phyloP scores from a whole-genome alignment of 495 filamentous ascomycete genomes.

The Glonium stellatum region DNA sequence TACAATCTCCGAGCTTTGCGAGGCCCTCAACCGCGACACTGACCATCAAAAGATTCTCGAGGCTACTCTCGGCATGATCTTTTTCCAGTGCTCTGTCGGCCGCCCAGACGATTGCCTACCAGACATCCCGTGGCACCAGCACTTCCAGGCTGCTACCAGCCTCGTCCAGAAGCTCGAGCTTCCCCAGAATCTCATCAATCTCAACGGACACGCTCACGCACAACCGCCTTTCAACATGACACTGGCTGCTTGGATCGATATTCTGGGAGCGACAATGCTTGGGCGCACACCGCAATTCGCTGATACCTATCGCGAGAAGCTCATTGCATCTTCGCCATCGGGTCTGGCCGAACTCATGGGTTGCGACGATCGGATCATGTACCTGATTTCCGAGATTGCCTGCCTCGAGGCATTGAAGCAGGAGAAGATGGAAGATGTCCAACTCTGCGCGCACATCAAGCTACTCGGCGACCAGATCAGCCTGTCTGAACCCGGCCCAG shows the following conservation, averaged over 20 bases:
- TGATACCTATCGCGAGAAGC: constrained; percentile 85
- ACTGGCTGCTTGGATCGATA: constrained; percentile 92
- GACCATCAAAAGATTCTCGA: constrained; percentile 86
- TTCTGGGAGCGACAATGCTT: constrained; percentile 88
- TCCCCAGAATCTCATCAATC: constrained; percentile 52
- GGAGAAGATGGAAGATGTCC: constrained; percentile 72
- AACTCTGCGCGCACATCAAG: constrained; percentile 76
- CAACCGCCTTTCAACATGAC: constrained; percentile 93
- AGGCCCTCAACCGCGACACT: constrained; percentile 69
- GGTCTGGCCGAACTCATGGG: constrained; percentile 93
- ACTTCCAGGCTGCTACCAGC: constrained; percentile 84
- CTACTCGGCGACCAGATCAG: constrained; percentile 76
- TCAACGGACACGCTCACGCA: constrained; percentile 45
- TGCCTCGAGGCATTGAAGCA: constrained; percentile 85
- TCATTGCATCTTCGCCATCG: constrained; percentile 61
- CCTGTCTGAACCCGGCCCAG: constrained; percentile 54
- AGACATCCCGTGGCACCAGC: constrained; percentile 93
- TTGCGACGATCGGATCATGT: constrained; percentile 96
- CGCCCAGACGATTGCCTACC: constrained; percentile 76
- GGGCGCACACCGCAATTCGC: constrained; percentile 80
- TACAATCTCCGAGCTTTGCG: constrained; percentile 78
- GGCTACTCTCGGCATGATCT: constrained; percentile 90
- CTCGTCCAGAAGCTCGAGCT: constrained; percentile 83
- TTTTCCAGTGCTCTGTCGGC: constrained; percentile 93
- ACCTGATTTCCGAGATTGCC: constrained; percentile 93